phyloP scores from a whole-genome alignment of 2,329 filamentous ascomycete species.

The Kalmusia sp. region DNA sequence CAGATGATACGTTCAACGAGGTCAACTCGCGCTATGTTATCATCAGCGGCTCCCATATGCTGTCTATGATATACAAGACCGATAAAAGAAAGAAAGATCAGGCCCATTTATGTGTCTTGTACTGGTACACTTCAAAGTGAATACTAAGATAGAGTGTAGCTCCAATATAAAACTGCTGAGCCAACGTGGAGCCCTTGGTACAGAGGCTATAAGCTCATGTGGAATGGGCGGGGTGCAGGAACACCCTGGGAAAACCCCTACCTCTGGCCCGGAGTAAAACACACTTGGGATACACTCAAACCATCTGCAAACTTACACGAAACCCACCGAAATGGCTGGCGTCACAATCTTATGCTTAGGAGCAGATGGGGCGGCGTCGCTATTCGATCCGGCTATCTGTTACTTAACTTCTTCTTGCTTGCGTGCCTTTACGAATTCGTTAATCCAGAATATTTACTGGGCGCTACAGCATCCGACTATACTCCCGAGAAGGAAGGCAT shows the following conservation, averaged over 20 bases:
- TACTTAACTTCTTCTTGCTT: not conserved
- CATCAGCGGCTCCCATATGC: not conserved
- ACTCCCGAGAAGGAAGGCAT: not conserved
- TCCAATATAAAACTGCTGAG: not conserved
- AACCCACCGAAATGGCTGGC: not conserved
- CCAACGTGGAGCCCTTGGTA: not conserved
- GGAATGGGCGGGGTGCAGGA: not conserved
- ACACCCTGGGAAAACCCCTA: not conserved
- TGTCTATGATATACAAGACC: not conserved
- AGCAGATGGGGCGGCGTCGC: not conserved
- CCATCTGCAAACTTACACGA: not conserved
- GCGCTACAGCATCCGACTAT: not conserved
- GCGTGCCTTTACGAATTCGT: not conserved
- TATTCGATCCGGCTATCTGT: not conserved
- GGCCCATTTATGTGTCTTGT: not conserved
- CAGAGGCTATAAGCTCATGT: not conserved
- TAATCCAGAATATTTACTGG: not conserved
- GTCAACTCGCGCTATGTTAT: slow-evolving; percentile 1
- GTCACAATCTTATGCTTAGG: not conserved
- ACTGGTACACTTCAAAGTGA: not conserved
- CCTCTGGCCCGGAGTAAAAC: not conserved
- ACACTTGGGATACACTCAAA: not conserved
- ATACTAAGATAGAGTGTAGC: not conserved
- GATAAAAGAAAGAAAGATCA: not conserved
- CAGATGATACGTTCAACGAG: not conserved